Percentiles rank a stretch among this genome's conserved stretches.
phyloP scores from a whole-genome alignment of 257 asterid species.

The Solanum phureja region DNA sequence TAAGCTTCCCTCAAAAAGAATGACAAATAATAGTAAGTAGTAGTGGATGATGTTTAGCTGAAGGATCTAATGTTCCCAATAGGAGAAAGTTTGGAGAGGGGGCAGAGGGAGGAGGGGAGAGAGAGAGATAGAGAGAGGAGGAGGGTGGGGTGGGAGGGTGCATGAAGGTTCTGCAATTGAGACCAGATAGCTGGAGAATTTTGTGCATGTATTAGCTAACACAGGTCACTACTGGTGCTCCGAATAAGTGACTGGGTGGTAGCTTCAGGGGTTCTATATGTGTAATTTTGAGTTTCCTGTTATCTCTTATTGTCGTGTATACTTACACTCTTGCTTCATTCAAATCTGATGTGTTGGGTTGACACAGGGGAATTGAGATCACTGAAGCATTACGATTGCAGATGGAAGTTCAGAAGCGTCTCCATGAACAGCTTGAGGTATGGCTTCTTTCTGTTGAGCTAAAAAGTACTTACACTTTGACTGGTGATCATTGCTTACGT shows the following conservation, averaged over 20 bases:
- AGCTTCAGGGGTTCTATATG: neutral
- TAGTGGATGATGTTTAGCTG: neutral
- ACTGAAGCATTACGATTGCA: constrained; percentile 88
- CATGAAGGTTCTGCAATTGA: too few relatives aligned
- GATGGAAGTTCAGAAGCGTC: constrained; percentile 92
- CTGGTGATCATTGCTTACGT: neutral
- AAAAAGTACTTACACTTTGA: neutral
- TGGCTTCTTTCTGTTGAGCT: constrained; percentile 5
- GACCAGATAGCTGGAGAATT: too few relatives aligned
- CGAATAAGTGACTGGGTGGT: neutral
- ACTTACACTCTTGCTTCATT: neutral
- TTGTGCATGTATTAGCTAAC: too few relatives aligned
- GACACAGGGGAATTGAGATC: constrained; percentile 72
- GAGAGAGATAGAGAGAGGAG: too few relatives aligned
- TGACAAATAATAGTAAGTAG: neutral
- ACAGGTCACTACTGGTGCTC: neutral
- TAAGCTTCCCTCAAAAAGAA: neutral
- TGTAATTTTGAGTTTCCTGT: neutral
- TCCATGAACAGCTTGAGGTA: constrained; percentile 97
- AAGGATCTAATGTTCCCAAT: neutral
- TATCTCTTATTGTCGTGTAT: neutral
- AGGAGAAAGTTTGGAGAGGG: too few relatives aligned
- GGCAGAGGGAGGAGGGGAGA: too few relatives aligned
- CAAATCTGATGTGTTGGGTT: neutral
- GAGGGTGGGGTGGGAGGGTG: too few relatives aligned